Base-by-base conservation (phyloP, 352 stramenopile species). In the Phytophthora cajani region DNA sequence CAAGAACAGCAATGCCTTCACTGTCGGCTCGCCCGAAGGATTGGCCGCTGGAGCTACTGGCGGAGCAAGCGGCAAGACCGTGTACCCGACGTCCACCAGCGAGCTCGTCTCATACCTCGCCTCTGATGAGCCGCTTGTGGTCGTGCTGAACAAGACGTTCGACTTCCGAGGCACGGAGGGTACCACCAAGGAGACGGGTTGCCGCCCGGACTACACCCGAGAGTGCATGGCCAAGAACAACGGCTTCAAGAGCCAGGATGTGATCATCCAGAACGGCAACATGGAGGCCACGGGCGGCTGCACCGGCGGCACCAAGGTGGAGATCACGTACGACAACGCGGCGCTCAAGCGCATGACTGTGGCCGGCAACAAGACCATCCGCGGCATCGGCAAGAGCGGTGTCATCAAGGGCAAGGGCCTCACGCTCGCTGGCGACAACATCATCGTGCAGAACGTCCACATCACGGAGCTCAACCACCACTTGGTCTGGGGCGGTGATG, bases 271-370 rank as follows among this genome's bases (percentile, higher is more conserved):
- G 55, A 58, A 51, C 16, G 78, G 78, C 42, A 70, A 62, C 50
- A 82, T 85, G 72, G 51, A 58, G 54, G 85, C 71, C 60, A 87
- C 77, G 1, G 77, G 81, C 19, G 81, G 79, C 8, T 86, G 75
- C 58, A 54, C 42, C 8, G 64, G 79, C 23, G 79, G 78, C 25
- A 68, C 14, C 64, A n/a, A 69, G 49, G 80, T 78, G 23, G 23
- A 27, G 23, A 27, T 27, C 23, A 27, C 23, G 23, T 27, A 27
- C 23, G 23, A 27, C 23, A 27, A 27, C 23, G 23, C 23, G 23
- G 23, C 23, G 0, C 23, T 27, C 23, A 27, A 27, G 23, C 23
- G 23, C 23, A 27, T 27, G 23, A 27, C 23, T 2, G 23, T 27
- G 0, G 1, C 23, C 23, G 23, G 23, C 23, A 27, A 27, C 23